phyloP scores from a whole-genome alignment of 208 protist genomes.

The Acanthamoeba sp. region DNA sequence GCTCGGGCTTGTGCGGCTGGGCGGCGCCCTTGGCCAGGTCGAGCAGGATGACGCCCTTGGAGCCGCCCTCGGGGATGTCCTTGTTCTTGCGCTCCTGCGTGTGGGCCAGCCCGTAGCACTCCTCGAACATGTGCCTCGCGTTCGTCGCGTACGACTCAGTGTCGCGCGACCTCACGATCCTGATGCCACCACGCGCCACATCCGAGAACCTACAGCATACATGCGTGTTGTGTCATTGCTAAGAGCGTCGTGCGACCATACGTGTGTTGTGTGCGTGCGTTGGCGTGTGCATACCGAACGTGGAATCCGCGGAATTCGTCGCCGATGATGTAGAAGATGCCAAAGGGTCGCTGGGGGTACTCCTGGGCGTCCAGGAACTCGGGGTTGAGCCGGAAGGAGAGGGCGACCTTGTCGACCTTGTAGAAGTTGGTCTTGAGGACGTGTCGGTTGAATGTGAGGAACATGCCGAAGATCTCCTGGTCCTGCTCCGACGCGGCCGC shows the following conservation, averaged over 20 bases:
- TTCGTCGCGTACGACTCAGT: constrained; percentile 93
- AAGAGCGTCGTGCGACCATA: neutral
- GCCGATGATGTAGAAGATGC: constrained; percentile 95
- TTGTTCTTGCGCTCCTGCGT: constrained; percentile 98
- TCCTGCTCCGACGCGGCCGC: constrained; percentile 89
- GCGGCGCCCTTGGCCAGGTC: neutral
- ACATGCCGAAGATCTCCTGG: constrained; percentile 91
- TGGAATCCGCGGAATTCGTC: constrained; percentile 97
- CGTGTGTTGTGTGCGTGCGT: neutral
- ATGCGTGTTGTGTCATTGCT: neutral
- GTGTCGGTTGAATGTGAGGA: constrained; percentile 94
- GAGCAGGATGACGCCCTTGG: constrained; percentile 89
- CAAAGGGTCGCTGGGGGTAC: constrained; percentile 92
- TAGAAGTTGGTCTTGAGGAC: constrained; percentile 97
- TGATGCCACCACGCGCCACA: constrained; percentile 91
- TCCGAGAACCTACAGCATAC: neutral
- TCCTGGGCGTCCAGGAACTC: constrained; percentile 86
- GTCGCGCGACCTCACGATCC: constrained; percentile 95
- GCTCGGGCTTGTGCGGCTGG: constrained; percentile 79
- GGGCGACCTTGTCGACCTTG: constrained; percentile 93
- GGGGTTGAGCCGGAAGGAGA: constrained; percentile 95
- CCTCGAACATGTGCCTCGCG: constrained; percentile 94
- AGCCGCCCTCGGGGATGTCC: constrained; percentile 97
- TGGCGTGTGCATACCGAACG: constrained; percentile 81
- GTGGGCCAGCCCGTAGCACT: constrained; percentile 97